Evolutionary conservation across 1,284 basidiomycete genomes (phyloP).

Genomic region (Melampsora americana): DNA sequence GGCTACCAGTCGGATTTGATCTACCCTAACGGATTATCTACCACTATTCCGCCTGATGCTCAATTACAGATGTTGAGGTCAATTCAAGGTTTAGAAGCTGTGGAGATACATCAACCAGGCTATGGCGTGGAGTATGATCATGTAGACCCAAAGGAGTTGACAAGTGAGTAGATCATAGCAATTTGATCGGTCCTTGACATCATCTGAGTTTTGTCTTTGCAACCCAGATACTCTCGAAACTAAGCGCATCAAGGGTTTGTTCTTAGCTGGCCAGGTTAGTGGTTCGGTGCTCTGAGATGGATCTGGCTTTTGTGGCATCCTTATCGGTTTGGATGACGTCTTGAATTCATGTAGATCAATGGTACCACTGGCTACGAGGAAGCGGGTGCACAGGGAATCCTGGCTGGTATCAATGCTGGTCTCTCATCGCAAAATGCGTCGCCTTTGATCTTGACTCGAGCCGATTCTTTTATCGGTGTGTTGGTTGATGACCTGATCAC

Average conservation of each 20-base stretch:
- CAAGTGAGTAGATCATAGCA: conserved; percentile 58
- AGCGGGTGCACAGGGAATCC: conserved; percentile 76
- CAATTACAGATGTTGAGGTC: conserved; percentile 76
- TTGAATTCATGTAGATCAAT: conserved; percentile 46
- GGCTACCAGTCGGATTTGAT: conserved; percentile 80
- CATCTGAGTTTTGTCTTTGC: background rate
- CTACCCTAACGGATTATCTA: conserved; percentile 84
- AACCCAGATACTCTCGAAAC: conserved; percentile 73
- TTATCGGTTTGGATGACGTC: background rate
- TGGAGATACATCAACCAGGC: conserved; percentile 73
- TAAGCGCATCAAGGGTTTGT: conserved; percentile 76
- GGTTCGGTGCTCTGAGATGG: background rate
- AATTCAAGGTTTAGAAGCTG: conserved; percentile 76
- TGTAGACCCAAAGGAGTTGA: conserved; percentile 77
- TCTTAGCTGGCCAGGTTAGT: conserved; percentile 83
- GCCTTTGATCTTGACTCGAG: conserved; percentile 68
- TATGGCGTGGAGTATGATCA: conserved; percentile 92
- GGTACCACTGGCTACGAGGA: conserved; percentile 87
- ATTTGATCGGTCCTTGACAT: background rate
- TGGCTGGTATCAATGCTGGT: conserved; percentile 83
- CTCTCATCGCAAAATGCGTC: conserved; percentile 62
- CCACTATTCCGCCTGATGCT: conserved; percentile 75
- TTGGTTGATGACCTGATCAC: conserved; percentile 85
- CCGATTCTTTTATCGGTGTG: conserved; percentile 78
- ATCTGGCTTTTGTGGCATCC: background rate